Percentiles rank a stretch among this genome's conserved stretches.
Evolutionary conservation across 441 rosid species (phyloP).

Genomic region (Eruca vesicaria): DNA sequence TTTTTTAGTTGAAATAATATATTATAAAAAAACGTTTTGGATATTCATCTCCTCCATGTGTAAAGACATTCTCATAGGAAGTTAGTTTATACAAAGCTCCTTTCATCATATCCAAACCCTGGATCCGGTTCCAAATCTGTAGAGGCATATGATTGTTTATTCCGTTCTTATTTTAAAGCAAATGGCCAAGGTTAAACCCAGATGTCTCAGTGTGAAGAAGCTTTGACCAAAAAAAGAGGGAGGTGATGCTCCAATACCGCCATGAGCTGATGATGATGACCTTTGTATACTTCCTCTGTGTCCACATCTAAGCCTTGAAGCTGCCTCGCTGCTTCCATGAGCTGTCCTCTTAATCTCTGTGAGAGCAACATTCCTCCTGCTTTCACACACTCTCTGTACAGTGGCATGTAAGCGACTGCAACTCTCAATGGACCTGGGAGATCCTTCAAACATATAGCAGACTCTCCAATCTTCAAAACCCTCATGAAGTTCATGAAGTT

Average conservation of each 20-base stretch:
- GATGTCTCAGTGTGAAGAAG: conserved; percentile 54
- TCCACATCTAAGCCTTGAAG: conserved; percentile 58
- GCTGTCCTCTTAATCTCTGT: conserved; percentile 75
- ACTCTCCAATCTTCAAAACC: conserved; percentile 63
- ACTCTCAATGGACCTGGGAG: conserved; percentile 76
- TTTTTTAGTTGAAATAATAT: neutral
- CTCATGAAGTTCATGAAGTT: conserved; percentile 64
- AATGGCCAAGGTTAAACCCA: neutral
- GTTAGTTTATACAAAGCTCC: neutral
- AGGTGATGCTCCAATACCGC: conserved; percentile 77
- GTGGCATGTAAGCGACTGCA: conserved; percentile 71
- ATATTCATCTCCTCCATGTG: too few relatives aligned
- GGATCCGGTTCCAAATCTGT: neutral
- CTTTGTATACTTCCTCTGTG: conserved; percentile 51
- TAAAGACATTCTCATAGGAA: neutral
- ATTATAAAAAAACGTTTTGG: too few relatives aligned
- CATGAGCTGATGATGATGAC: conserved; percentile 51
- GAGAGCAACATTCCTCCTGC: conserved; percentile 57
- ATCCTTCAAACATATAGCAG: conserved; percentile 66
- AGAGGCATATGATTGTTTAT: conserved; percentile 27
- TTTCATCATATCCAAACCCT: neutral
- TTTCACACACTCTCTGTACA: conserved; percentile 69
- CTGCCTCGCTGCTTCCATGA: conserved; percentile 68
- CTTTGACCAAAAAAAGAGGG: conserved; percentile 68
- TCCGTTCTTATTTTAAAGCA: neutral